Conservation (phyloP, 306 rosid species). For the Prunus campanulata region DNA sequence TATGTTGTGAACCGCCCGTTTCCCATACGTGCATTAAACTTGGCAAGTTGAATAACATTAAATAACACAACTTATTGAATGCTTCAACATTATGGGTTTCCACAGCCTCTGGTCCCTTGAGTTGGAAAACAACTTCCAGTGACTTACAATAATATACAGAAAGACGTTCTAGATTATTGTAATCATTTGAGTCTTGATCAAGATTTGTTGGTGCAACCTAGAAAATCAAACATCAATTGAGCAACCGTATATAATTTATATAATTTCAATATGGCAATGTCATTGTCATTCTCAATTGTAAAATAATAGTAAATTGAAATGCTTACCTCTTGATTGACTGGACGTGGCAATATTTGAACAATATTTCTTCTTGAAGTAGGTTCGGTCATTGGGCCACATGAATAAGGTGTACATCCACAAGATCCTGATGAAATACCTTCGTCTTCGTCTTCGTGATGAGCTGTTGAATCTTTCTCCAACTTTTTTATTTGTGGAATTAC, state of each 20-base stretch:
- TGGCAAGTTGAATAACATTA: rapidly evolving
- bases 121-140: background rate
- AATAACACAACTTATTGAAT: background rate
- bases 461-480: no score
- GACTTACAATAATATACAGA: rapidly evolving
- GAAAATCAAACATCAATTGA: background rate
- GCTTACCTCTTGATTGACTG: background rate
- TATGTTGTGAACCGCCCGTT: background rate
- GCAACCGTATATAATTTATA: no score
- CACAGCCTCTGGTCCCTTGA: background rate
- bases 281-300: no score
- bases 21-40: background rate
- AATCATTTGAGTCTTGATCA: background rate
- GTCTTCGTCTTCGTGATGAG: no score
- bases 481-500: no score
- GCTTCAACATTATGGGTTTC: background rate
- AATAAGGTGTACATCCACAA: no score
- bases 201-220: background rate
- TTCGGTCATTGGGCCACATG: no score
- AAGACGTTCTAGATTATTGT: background rate
- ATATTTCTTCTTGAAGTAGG: background rate
- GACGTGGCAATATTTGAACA: background rate
- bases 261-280: no score
- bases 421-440: no score
- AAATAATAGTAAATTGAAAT: no score